Conservation (phyloP, 1,284 basidiomycete genomes). For the Melampsora larici-populina region DNA sequence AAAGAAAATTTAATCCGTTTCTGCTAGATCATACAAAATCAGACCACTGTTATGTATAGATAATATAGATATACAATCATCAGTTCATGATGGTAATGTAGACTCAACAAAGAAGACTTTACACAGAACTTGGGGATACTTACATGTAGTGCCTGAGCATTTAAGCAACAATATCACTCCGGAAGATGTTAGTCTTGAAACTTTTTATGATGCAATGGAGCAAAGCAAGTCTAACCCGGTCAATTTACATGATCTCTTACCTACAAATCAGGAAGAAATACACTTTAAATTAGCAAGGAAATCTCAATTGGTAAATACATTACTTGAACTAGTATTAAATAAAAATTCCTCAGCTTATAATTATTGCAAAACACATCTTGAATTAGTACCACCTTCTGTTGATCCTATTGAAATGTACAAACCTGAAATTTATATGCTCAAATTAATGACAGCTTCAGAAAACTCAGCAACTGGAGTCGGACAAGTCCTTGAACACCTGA, state of each 20-base stretch:
- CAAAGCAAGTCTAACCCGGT: background rate
- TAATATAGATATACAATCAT: background rate
- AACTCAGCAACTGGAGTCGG: conserved; percentile 15
- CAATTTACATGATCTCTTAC: background rate
- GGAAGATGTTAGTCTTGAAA: background rate
- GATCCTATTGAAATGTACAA: background rate
- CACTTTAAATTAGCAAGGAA: background rate
- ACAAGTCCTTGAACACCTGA: conserved; percentile 7
- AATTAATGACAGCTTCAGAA: conserved; percentile 15
- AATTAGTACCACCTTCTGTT: background rate
- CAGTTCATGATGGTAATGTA: background rate
- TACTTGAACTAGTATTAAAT: no score
- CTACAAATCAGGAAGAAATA: background rate
- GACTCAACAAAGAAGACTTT: background rate
- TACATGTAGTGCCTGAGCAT: no score
- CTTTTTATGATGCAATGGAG: background rate
- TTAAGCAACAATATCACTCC: no score
- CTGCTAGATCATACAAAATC: background rate
- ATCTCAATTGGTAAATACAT: background rate
- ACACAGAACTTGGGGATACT: background rate
- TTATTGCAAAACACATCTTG: background rate
- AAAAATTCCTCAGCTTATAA: background rate
- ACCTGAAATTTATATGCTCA: conserved; percentile 21
- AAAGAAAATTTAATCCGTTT: background rate
- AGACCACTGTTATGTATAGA: background rate